phyloP scores from a whole-genome alignment of 148 eudicot genomes.

The Selenicereus undatus region DNA sequence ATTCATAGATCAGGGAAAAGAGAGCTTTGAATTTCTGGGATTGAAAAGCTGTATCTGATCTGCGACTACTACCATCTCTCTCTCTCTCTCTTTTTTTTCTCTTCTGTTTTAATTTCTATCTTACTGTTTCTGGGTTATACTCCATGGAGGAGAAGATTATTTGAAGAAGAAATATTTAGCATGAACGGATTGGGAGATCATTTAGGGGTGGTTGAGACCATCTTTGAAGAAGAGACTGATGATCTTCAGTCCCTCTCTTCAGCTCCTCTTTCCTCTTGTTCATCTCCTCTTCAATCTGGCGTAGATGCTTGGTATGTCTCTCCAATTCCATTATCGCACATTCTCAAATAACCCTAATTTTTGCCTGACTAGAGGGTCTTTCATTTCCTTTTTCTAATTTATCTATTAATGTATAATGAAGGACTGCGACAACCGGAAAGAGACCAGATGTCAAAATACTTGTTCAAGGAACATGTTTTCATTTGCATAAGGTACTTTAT shows the following conservation, averaged over 20 bases:
- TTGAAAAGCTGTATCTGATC: neutral
- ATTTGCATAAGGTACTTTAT: slow-evolving; percentile 60
- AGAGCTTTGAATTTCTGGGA: neutral
- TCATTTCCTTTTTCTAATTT: neutral
- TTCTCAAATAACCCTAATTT: neutral
- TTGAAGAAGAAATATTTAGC: neutral
- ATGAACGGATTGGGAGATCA: slow-evolving; percentile 34
- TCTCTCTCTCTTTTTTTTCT: neutral
- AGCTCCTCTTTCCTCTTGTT: slow-evolving; percentile 29
- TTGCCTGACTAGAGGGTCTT: neutral
- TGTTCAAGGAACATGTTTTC: slow-evolving; percentile 54
- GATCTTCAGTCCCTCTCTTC: slow-evolving; percentile 16
- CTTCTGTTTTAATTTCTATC: neutral
- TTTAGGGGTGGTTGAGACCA: slow-evolving; percentile 60
- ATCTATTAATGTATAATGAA: slow-evolving; percentile 5
- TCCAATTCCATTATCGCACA: neutral
- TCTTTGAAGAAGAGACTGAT: slow-evolving; percentile 53
- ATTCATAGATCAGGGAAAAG: neutral
- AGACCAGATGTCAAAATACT: slow-evolving; percentile 60
- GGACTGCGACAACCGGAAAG: slow-evolving; percentile 46
- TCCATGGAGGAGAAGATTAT: slow-evolving; percentile 9
- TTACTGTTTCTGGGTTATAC: neutral
- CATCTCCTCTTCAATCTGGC: slow-evolving; percentile 38
- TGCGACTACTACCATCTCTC: neutral
- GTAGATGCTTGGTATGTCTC: slow-evolving; percentile 48